A percentile compares a stretch with the other conserved stretches of the same genome.
Evolutionary conservation across 352 stramenopile genomes (phyloP).

Genomic region (Phytophthora syringae): DNA sequence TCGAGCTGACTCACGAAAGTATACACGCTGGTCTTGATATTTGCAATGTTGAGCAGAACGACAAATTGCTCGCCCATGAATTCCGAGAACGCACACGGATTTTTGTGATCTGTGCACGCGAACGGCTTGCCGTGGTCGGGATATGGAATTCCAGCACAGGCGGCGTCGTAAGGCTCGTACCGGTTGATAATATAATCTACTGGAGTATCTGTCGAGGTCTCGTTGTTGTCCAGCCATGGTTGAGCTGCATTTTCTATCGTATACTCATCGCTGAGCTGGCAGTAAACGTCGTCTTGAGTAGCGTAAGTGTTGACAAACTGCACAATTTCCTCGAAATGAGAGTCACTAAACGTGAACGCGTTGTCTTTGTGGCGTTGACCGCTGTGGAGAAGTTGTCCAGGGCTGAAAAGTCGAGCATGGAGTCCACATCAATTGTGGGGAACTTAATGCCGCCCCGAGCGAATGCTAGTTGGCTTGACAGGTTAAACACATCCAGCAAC

Average conservation of each 20-base stretch:
- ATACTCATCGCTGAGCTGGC: conserved; percentile 37
- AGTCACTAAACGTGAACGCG: conserved; percentile 36
- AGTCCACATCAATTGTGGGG: conserved; percentile 38
- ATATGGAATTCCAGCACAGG: conserved; percentile 15
- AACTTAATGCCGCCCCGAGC: conserved; percentile 58
- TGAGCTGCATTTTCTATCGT: conserved; percentile 33
- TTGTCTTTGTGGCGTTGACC: conserved; percentile 31
- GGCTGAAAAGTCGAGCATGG: conserved; percentile 54
- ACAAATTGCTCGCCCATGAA: conserved; percentile 28
- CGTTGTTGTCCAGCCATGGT: conserved; percentile 44
- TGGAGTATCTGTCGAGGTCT: conserved; percentile 4
- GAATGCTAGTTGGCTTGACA: conserved; percentile 57
- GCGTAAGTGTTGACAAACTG: conserved; percentile 40
- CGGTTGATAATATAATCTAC: conserved; percentile 14
- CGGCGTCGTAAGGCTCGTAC: conserved; percentile 9
- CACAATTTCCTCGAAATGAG: conserved; percentile 27
- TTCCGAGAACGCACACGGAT: conserved; percentile 22
- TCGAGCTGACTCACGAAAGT: conserved; percentile 51
- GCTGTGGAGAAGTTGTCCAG: conserved; percentile 43
- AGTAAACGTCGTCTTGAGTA: conserved; percentile 18
- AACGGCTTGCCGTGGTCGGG: conserved; percentile 19
- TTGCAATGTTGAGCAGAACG: conserved; percentile 18
- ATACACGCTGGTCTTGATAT: conserved; percentile 33
- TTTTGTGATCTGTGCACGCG: conserved; percentile 15
- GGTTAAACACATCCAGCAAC: conserved; percentile 59